phyloP scores from a whole-genome alignment of 2,329 filamentous ascomycete species.

The Trichoderma citrinoviride region DNA sequence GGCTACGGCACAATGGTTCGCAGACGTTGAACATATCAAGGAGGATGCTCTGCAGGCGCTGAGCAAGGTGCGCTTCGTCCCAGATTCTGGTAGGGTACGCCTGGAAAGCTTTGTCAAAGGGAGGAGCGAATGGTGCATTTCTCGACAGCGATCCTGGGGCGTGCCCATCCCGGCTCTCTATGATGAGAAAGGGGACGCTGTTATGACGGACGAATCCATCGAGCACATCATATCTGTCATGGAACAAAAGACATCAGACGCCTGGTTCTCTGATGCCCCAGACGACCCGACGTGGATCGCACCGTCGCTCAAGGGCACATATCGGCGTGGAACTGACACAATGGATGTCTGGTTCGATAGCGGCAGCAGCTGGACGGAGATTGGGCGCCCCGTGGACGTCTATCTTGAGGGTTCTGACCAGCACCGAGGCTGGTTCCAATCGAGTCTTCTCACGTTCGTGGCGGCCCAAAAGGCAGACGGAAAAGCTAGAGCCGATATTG shows the following conservation, averaged over 20 bases:
- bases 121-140: slow-evolving; percentile 96
- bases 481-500: slow-evolving; percentile 28
- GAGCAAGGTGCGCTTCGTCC: slow-evolving; percentile 72
- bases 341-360: slow-evolving; percentile 99
- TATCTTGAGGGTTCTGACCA: slow-evolving; percentile 95
- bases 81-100: slow-evolving; percentile 67
- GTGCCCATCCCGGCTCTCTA: slow-evolving; percentile 94
- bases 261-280: slow-evolving; percentile 85
- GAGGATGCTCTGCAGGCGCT: slow-evolving; percentile 67
- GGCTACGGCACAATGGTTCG: slow-evolving; percentile 97
- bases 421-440: slow-evolving; percentile 98
- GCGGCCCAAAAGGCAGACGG: slow-evolving; percentile 53
- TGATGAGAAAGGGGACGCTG: slow-evolving; percentile 65
- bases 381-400: slow-evolving; percentile 65
- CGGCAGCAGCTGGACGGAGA: slow-evolving; percentile 82
- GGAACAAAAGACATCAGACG: slow-evolving; percentile 74
- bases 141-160: slow-evolving; percentile 91
- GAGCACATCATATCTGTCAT: slow-evolving; percentile 81
- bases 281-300: slow-evolving; percentile 79
- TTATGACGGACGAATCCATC: slow-evolving; percentile 77
- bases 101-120: slow-evolving; percentile 83
- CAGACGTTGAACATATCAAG: slow-evolving; percentile 83
- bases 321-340: slow-evolving; percentile 79
- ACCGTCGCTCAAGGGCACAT: slow-evolving; percentile 57
- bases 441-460: slow-evolving; percentile 82